These are phyloP conservation scores for Phlegmacium glaucopus DNA, from an alignment of 768 basidiomycete species.

Conservation along the genomic window DNA sequence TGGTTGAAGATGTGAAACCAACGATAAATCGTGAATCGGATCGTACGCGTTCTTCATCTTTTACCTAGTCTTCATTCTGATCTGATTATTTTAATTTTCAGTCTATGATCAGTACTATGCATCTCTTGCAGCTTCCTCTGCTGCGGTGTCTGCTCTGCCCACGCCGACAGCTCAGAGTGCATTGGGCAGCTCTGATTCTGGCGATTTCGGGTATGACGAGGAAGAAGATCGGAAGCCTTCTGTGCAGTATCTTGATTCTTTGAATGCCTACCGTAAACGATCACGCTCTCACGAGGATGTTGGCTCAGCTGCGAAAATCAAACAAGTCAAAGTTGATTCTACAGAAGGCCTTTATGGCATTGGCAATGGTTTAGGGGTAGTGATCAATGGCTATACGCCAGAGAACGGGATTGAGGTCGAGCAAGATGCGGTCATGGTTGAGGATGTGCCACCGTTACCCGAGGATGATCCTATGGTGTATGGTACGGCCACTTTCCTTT, in stretches of 20 bases:
- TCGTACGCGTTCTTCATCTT: slow-evolving; percentile 42
- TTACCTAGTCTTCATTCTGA: not conserved
- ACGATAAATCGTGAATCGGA: slow-evolving; percentile 55
- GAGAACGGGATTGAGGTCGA: slow-evolving; percentile 7
- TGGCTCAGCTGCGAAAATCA: slow-evolving; percentile 40
- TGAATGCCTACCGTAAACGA: slow-evolving; percentile 73
- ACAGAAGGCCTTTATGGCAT: slow-evolving; percentile 15
- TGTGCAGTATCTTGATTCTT: slow-evolving; percentile 61
- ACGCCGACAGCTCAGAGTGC: slow-evolving; percentile 56
- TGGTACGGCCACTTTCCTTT: slow-evolving; percentile 50
- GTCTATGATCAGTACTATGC: slow-evolving; percentile 86
- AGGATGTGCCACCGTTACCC: slow-evolving; percentile 11
- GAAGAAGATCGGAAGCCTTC: slow-evolving; percentile 70
- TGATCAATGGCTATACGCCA: slow-evolving; percentile 11
- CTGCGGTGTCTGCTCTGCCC: slow-evolving; percentile 53
- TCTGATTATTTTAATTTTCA: slow-evolving; percentile 21
- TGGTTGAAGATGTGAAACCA: slow-evolving; percentile 36
- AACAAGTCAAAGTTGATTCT: slow-evolving; percentile 34
- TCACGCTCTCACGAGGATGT: slow-evolving; percentile 66
- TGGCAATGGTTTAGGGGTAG: slow-evolving; percentile 9
- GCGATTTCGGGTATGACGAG: slow-evolving; percentile 49
- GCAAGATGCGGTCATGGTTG: slow-evolving; percentile 17
- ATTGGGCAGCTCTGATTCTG: slow-evolving; percentile 39
- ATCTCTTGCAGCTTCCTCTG: slow-evolving; percentile 58
- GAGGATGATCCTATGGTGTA: slow-evolving; percentile 64